Percentiles rank a stretch among this genome's conserved stretches.
Conservation (phyloP, 2,329 filamentous ascomycete genomes). For the Epichloe bromicola region DNA sequence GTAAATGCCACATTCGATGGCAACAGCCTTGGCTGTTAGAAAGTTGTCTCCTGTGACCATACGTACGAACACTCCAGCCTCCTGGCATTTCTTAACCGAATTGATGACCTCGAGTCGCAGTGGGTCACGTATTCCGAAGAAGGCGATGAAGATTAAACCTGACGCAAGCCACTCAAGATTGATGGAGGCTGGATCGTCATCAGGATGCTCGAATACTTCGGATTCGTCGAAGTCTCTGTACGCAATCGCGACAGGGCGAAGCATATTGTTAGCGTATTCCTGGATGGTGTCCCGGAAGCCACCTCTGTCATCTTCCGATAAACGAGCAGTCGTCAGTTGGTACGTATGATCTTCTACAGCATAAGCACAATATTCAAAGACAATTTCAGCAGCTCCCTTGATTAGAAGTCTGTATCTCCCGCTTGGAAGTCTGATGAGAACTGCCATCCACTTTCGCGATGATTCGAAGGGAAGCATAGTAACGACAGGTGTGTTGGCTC, state of each 20-base stretch:
- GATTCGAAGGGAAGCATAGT: conserved; percentile 43
- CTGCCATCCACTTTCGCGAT: conserved; percentile 42
- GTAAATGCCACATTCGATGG: conserved; percentile 28
- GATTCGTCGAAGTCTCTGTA: conserved; percentile 61
- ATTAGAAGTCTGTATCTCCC: conserved; percentile 37
- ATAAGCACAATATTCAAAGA: conserved; percentile 31
- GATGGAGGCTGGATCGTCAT: conserved; percentile 20
- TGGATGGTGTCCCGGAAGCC: conserved; percentile 22
- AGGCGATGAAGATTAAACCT: conserved; percentile 32
- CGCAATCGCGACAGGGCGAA: conserved; percentile 63
- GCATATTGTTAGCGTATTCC: conserved; percentile 51
- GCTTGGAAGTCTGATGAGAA: conserved; percentile 32
- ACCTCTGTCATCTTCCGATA: conserved; percentile 19
- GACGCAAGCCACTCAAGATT: conserved; percentile 29
- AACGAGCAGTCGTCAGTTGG: conserved; percentile 14
- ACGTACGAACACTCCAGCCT: conserved; percentile 52
- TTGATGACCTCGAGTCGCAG: conserved; percentile 47
- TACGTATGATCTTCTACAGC: conserved; percentile 32
- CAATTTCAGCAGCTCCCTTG: conserved; percentile 45
- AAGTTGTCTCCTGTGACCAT: conserved; percentile 44
- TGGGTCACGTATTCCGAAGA: conserved; percentile 56
- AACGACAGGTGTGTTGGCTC: conserved; percentile 30
- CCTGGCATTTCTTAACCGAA: conserved; percentile 48
- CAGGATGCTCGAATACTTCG: conserved; percentile 45
- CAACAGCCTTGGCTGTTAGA: conserved; percentile 31